A percentile compares a stretch with the other conserved stretches of the same genome.
phyloP scores from a whole-genome alignment of 1,139 yeast species.

The Candida glucosophila region DNA sequence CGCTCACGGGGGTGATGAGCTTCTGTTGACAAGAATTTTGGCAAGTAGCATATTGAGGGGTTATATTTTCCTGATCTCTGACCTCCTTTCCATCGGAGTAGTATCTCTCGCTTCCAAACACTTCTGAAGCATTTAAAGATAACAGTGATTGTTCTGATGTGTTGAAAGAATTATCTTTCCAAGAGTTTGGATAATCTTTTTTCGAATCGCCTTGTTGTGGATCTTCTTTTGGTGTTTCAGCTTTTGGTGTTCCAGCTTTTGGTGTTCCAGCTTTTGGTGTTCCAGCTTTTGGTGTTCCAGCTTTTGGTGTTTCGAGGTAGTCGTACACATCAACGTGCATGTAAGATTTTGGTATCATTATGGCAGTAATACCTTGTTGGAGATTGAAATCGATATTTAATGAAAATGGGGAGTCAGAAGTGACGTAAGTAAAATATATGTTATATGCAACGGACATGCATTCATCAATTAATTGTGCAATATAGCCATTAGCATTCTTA shows the following conservation, averaged over 20 bases:
- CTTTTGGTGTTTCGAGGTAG: conserved; percentile 2
- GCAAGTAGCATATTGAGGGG: too few relatives aligned
- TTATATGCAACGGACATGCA: conserved; percentile 52
- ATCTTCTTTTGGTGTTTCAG: neutral
- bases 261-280: too few relatives aligned
- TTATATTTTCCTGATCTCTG: neutral
- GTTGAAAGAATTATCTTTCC: neutral
- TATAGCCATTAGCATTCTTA: conserved; percentile 8
- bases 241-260: too few relatives aligned
- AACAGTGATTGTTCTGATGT: neutral
- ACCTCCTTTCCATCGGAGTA: neutral
- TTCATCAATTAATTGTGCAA: conserved; percentile 39
- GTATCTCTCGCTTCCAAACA: too few relatives aligned
- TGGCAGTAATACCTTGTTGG: conserved; percentile 37
- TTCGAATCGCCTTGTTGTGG: neutral
- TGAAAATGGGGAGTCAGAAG: conserved; percentile 63
- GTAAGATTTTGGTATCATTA: conserved; percentile 33
- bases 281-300: too few relatives aligned
- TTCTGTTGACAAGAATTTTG: too few relatives aligned
- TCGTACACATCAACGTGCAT: too few relatives aligned
- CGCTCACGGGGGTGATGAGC: too few relatives aligned
- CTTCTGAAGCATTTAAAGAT: neutral
- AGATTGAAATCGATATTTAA: conserved; percentile 61
- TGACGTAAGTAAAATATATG: conserved; percentile 59
- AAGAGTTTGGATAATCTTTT: neutral